phyloP scores from a whole-genome alignment of 805 yeast species.

The Saccharomycopsis sp. region DNA sequence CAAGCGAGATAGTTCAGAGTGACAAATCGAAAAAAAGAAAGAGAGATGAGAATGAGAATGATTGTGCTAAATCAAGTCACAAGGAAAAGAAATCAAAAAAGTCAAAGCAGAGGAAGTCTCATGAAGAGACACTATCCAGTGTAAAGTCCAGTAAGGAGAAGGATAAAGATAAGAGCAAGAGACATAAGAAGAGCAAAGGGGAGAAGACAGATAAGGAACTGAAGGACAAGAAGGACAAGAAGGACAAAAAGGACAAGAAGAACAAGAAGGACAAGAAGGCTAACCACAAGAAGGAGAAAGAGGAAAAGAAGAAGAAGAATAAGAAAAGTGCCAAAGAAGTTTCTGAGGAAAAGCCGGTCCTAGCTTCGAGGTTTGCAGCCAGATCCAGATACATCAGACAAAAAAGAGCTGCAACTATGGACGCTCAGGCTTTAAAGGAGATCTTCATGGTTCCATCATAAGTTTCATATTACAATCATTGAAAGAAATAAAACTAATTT shows the following conservation, averaged over 20 bases:
- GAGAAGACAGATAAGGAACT: slow-evolving; percentile 26
- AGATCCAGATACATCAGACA: slow-evolving; percentile 84
- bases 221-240: slow-evolving; percentile 27
- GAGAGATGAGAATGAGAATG: slow-evolving; percentile 23
- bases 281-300: slow-evolving; percentile 24
- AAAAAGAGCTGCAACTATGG: slow-evolving; percentile 87
- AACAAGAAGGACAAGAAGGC: slow-evolving; percentile 26
- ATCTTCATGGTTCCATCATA: slow-evolving; percentile 63
- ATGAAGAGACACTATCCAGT: too few species aligned
- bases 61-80: slow-evolving; percentile 25
- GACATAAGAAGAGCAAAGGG: slow-evolving; percentile 25
- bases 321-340: slow-evolving; percentile 25
- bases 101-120: slow-evolving; percentile 23
- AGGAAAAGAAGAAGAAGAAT: slow-evolving; percentile 25
- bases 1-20: too few species aligned
- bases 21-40: slow-evolving; percentile 23
- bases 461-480: background rate
- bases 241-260: slow-evolving; percentile 23
- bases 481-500: background rate
- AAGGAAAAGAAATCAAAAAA: slow-evolving; percentile 24
- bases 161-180: slow-evolving; percentile 25
- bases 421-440: slow-evolving; percentile 79
- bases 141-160: slow-evolving; percentile 23
- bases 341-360: slow-evolving; percentile 27
- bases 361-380: slow-evolving; percentile 55